Evolutionary conservation across 2,329 filamentous ascomycete genomes (phyloP), one percentile per base, ranked within the genome.

Genomic region (Ophidiomyces ophidiicola): DNA sequence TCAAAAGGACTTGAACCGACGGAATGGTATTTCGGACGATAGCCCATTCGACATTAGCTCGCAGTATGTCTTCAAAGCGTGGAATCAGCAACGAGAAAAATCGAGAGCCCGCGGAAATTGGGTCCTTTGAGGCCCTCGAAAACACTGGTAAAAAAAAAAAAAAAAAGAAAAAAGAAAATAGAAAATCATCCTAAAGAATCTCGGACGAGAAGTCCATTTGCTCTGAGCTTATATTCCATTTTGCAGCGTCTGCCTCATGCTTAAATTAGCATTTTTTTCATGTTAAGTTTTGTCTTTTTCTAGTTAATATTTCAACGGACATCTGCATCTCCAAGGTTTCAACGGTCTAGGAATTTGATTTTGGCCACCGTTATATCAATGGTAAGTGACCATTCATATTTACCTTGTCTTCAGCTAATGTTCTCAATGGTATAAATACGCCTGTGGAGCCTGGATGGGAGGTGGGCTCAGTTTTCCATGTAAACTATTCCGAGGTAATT

Each of bases 171-270:
- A 6, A 35, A 29, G 24, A 44, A 43, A 47, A 31, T 8, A 36
- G 23, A 49, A 48, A 49, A 49, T 44, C 41, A 47, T 46, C 29
- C 44, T 46, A 48, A 47, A 49, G 45, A 23, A 46, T 49, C 45
- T 48, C 46, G 36, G 39, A 41, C 42, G 46, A 48, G 39, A 46
- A 48, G 42, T 44, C 41, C 31, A 45, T 42, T 46, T 44, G n/a
- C 32, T 44, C 30, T 37, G 40, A n/a, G 45, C 35, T 30, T 44
- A 44, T 41, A 34, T 14, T 46, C 34, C 11, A n/a, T 43, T 47
- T 32, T 25, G 31, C 24, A 41, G 31, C 37, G 11, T 31, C 26
- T 10, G 18, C 17, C 32, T 12, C 32, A 31, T 20, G 25, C 31
- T 23, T 34, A 6, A 20, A 11, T 34, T 43, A 11, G 23, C 28